Evolutionary conservation across 2,329 filamentous ascomycete species (phyloP), one percentile per base, ranked within the genome.

Genomic region (Aspergillus melleus): DNA sequence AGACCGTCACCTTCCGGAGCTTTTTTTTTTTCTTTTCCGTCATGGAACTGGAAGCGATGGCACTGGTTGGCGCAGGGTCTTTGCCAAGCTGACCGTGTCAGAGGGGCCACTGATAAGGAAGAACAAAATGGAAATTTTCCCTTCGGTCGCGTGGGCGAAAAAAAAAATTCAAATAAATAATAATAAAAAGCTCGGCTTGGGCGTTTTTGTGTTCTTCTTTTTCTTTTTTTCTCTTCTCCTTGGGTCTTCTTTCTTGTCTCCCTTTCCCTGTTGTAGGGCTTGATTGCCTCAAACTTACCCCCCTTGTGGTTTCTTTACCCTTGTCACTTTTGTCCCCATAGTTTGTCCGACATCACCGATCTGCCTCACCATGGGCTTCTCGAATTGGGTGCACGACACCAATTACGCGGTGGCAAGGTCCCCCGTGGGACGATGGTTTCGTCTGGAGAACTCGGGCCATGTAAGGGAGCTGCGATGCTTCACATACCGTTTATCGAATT

Each of bases 401-500:
- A 74, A 74, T 46, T 54, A 68, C 50, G 63, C 66, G 57, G 83
- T 92, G 66, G 90, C 90, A 61, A 79, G 77, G 63, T 88, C 87
- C 71, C 74, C 82, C 36, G 82, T 92, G 61, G 90, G 90, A 63
- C 81, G 82, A 66, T 90, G 88, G 80, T 96, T 96, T 78, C 86
- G 87, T 66, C 85, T 96, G 46, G 91, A 96, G 63, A 90, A 90
- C 65, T 92, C 86, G 44, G 91, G 91, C 69, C 90, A 94, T 84
- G 89, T 91, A 84, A 81, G 87, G 44, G 44, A 47, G 44, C 44
- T 47, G 44, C 44, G 44, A 47, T 47, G 44, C 44, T 47, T 47
- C 44, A 22, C 22, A 3, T 20, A 16, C 32, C 20, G 20, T 47
- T 20, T 9, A 16, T 42, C 20, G 44, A 47, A 47, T 19, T 24